Evolutionary conservation across 2,329 filamentous ascomycete genomes (phyloP).

Genomic region (Fusarium heterosporum): DNA sequence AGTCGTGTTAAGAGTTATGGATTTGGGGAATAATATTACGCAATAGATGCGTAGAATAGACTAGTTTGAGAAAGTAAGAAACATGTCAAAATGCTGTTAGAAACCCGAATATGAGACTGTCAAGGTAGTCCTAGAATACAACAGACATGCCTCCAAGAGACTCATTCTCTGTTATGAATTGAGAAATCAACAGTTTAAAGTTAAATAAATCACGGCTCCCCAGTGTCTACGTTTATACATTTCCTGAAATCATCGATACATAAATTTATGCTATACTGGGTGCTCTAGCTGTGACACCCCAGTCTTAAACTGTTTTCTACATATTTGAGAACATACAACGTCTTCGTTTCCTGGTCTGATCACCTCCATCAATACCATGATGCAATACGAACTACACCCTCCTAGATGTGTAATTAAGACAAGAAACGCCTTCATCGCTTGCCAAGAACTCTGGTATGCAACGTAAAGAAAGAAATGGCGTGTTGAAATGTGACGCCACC

Average conservation of each 20-base stretch:
- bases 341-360: conserved; percentile 9
- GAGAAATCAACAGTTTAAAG: not conserved
- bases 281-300: conserved; percentile 12
- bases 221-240: not conserved
- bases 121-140: not conserved
- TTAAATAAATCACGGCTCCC: not conserved
- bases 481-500: not conserved
- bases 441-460: conserved; percentile 26
- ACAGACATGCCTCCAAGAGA: not conserved
- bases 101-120: not conserved
- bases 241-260: conserved; percentile 8
- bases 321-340: conserved; percentile 9
- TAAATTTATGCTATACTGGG: conserved; percentile 20
- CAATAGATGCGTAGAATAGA: not conserved
- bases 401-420: conserved; percentile 6
- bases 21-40: conserved; percentile 51
- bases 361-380: not conserved
- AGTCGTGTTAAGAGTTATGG: conserved; percentile 74
- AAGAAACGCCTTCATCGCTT: conserved; percentile 35
- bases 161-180: not conserved
- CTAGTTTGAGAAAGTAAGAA: not conserved
- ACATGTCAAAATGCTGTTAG: not conserved
- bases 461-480: conserved; percentile 11
- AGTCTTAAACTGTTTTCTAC: conserved; percentile 10
- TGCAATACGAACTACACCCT: conserved; percentile 12